These are phyloP conservation scores for Trichosanthes truncata DNA, from an alignment of 306 rosid genomes.

Conservation along the genomic window DNA sequence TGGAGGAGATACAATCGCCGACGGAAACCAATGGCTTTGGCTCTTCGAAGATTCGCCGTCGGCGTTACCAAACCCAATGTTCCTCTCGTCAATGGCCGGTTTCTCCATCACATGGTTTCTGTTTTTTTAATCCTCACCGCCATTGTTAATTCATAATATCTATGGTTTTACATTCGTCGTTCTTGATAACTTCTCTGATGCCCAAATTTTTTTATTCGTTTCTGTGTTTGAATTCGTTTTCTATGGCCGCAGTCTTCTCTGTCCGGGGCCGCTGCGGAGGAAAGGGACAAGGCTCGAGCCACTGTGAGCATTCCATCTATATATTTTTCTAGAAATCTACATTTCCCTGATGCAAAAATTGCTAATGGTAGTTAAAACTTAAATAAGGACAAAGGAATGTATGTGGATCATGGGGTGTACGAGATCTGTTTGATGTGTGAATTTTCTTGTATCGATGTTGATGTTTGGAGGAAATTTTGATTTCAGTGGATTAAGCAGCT, in stretches of 20 bases:
- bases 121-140: not conserved
- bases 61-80: conserved; percentile 27
- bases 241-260: conserved; percentile 51
- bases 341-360: not conserved
- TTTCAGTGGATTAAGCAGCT: conserved; percentile 79
- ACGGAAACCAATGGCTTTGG: conserved; percentile 41
- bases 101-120: conserved; percentile 43
- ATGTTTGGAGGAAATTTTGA: conserved; percentile 2
- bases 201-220: not conserved
- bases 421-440: conserved; percentile 7
- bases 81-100: conserved; percentile 27
- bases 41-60: conserved; percentile 56
- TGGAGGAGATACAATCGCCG: not conserved
- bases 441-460: not conserved
- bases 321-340: not conserved
- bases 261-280: conserved; percentile 30
- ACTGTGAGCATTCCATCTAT: conserved; percentile 30
- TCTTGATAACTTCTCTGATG: not conserved
- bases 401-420: conserved; percentile 6
- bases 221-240: not conserved
- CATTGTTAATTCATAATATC: not conserved
- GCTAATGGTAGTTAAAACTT: not conserved
- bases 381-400: not conserved
- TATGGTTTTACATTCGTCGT: not conserved
- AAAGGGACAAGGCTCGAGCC: conserved; percentile 40